A percentile compares a stretch with the other conserved stretches of the same genome.
Conservation (phyloP, 83 land plant species). For the Larix sibirica region DNA sequence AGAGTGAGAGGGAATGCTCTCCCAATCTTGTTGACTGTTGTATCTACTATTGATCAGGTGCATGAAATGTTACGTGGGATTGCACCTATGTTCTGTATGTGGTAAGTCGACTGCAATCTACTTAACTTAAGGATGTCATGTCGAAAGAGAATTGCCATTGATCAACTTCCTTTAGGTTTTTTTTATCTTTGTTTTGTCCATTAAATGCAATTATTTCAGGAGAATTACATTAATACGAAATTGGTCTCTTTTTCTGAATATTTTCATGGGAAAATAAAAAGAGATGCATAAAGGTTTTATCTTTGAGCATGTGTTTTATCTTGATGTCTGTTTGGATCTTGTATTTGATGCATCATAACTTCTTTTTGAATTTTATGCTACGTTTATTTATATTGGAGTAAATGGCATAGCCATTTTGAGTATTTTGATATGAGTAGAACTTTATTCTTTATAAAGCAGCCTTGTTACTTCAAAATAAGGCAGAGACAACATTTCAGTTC, state of each 20-base stretch:
- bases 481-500: conserved; percentile 12
- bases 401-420: background rate
- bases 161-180: background rate
- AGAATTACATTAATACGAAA: background rate
- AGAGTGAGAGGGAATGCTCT: conserved; percentile 8
- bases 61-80: conserved; percentile 18
- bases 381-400: background rate
- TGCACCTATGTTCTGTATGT: conserved; percentile 15
- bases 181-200: background rate
- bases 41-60: conserved; percentile 19
- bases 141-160: background rate
- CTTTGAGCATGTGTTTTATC: background rate
- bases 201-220: background rate
- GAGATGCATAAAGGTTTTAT: background rate
- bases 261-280: background rate
- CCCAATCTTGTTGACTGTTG: conserved; percentile 14
- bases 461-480: conserved; percentile 11
- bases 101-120: conserved; percentile 19
- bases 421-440: conserved; percentile 10
- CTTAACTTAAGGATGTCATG: conserved; percentile 1
- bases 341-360: background rate
- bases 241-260: background rate
- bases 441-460: conserved; percentile 12
- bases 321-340: background rate
- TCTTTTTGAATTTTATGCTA: background rate